Conservation (phyloP, 177 flowering plant genomes). For the Vitis hybrid region DNA sequence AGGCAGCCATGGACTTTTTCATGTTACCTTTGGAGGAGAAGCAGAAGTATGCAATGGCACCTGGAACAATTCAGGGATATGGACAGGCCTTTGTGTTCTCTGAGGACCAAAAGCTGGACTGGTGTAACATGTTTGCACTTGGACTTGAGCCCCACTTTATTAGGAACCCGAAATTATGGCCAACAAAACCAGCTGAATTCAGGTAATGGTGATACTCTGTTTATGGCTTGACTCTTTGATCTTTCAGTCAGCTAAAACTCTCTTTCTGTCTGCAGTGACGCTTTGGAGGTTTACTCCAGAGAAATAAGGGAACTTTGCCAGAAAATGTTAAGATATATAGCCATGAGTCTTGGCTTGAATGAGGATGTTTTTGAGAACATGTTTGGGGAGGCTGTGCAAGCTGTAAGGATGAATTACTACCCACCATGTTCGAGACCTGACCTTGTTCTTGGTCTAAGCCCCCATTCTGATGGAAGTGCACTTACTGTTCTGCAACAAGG, state of each 20-base stretch:
- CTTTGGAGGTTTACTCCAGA: conserved; percentile 57
- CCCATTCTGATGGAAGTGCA: conserved; percentile 94
- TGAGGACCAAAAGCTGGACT: conserved; percentile 79
- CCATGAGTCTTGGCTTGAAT: conserved; percentile 53
- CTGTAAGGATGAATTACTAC: conserved; percentile 89
- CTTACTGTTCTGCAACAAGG: conserved; percentile 83
- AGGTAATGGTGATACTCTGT: conserved; percentile 33
- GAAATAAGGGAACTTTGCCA: conserved; percentile 61
- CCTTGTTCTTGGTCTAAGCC: conserved; percentile 79
- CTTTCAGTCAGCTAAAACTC: background rate
- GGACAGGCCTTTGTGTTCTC: conserved; percentile 91
- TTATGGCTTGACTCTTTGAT: background rate
- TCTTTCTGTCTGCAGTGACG: conserved; percentile 46
- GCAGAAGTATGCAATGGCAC: conserved; percentile 65
- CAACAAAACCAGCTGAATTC: conserved; percentile 54
- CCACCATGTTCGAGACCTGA: conserved; percentile 92
- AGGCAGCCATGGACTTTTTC: conserved; percentile 64
- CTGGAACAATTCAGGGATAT: conserved; percentile 80
- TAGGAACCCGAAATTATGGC: conserved; percentile 71
- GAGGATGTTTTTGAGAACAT: conserved; percentile 45
- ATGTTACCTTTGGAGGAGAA: conserved; percentile 73
- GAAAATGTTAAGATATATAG: conserved; percentile 54
- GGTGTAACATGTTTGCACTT: conserved; percentile 93
- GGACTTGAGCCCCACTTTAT: conserved; percentile 51
- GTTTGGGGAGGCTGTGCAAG: conserved; percentile 77